These are phyloP conservation scores for Neopestalotiopsis clavispora DNA, from an alignment of 2,329 filamentous ascomycete genomes.

Conservation along the genomic window DNA sequence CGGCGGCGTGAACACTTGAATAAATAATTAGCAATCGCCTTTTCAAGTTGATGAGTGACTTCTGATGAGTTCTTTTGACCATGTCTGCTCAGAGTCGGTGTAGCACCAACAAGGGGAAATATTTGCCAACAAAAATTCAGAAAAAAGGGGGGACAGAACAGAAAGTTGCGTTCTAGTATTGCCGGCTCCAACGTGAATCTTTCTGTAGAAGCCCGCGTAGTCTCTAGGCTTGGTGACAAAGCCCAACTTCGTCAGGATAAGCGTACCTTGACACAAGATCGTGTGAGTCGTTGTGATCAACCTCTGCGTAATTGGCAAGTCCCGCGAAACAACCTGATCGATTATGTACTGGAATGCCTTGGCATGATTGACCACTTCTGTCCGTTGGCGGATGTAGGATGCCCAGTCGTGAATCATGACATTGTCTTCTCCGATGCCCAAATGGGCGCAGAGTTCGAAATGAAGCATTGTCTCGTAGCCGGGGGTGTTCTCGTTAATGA, in stretches of 20 bases:
- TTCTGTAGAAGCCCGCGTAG: constrained; percentile 31
- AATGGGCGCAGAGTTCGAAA: background rate
- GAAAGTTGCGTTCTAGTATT: constrained; percentile 19
- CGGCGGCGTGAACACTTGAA: constrained; percentile 29
- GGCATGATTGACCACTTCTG: constrained; percentile 17
- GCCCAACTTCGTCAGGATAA: background rate
- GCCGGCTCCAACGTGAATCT: constrained; percentile 28
- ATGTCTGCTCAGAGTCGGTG: no score
- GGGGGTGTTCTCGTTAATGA: background rate
- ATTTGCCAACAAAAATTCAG: no score
- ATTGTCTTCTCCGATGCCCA: no score
- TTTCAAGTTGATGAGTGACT: no score
- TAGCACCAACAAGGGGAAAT: no score
- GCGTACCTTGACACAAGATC: constrained; percentile 9
- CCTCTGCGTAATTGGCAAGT: constrained; percentile 10
- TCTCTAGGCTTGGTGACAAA: constrained; percentile 19
- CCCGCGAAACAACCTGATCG: constrained; percentile 11
- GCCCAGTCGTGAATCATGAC: background rate
- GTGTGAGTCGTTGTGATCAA: constrained; percentile 17
- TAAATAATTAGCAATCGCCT: no score
- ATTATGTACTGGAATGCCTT: constrained; percentile 20
- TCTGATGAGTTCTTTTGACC: no score
- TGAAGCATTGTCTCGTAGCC: background rate
- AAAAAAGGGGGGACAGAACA: no score
- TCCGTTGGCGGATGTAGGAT: background rate